phyloP scores from a whole-genome alignment of 2,329 filamentous ascomycete genomes.

The Trematosphaeria pertusa region DNA sequence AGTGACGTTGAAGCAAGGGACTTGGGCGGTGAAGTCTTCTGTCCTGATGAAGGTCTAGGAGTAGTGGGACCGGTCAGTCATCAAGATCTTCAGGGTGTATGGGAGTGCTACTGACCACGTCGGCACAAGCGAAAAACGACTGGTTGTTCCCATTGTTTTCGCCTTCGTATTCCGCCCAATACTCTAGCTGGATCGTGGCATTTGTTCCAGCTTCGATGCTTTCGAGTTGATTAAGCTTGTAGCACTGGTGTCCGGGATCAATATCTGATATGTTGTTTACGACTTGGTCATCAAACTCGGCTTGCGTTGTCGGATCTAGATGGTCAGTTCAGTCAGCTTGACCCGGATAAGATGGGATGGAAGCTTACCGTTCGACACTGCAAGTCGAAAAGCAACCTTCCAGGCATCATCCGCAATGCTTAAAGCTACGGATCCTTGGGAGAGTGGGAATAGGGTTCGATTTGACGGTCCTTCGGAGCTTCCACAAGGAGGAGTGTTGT shows the following conservation, averaged over 20 bases:
- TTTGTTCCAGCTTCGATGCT: constrained; percentile 50
- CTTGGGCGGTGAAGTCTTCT: constrained; percentile 48
- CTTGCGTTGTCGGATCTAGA: constrained; percentile 43
- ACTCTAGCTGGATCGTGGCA: constrained; percentile 56
- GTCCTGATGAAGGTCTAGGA: constrained; percentile 48
- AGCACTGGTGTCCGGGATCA: constrained; percentile 54
- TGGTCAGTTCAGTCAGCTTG: too few relatives aligned
- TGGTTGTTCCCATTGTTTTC: constrained; percentile 47
- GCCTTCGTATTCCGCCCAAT: constrained; percentile 51
- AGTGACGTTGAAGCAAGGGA: constrained; percentile 58
- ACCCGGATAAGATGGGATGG: background rate
- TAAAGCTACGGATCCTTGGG: constrained; percentile 62
- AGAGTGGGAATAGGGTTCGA: constrained; percentile 65
- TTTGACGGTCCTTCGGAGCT: constrained; percentile 57
- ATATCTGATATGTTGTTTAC: constrained; percentile 48
- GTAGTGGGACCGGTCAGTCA: background rate
- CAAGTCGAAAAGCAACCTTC: constrained; percentile 61
- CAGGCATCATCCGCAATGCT: constrained; percentile 66
- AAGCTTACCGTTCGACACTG: constrained; percentile 58
- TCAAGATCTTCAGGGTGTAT: background rate
- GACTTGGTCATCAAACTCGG: constrained; percentile 49
- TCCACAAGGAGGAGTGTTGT: constrained; percentile 66
- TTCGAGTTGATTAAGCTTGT: constrained; percentile 45
- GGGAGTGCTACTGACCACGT: constrained; percentile 51
- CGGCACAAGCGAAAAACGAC: constrained; percentile 57